Base-by-base conservation (phyloP, 495 filamentous ascomycete species). In the Annulohypoxylon stygium region DNA sequence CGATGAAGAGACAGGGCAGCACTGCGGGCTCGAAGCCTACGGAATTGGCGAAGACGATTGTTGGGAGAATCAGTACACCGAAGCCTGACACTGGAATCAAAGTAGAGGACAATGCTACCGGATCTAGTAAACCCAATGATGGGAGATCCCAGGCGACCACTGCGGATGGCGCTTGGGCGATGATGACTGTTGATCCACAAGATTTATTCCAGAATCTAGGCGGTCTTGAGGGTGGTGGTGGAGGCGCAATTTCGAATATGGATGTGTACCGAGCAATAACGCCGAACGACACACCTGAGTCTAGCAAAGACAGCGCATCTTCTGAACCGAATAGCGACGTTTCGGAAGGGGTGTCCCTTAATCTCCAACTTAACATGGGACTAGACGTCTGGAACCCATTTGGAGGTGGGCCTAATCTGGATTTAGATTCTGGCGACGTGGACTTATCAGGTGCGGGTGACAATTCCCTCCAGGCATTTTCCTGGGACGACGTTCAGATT, bases 251-350 rank as follows among this genome's bases (percentile, higher is more conserved):
- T 54, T 75, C 79, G 0, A 86, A 88, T 51, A 81, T 85, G 76
- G 80, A 71, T 53, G 75, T 83, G 8, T 87, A 86, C 65, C 80
- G 84, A 30, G 80, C 79, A 7, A 69, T 84, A 47, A 85, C 86
- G 50, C 86, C 86, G 0, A 87, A 88, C 36, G 86, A 88, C 67
- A 88, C 86, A 9, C 86, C 86, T 6, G 86, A 88, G 58, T 88
- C 86, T 8, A 84, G 82, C 76, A 87, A 87, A 71, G 84, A 88
- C 60, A 82, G 82, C 69, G 82, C 82, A 4, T 71, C 77, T 47
- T 87, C 86, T 26, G 86, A 88, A 61, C 83, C 84, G 23, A 88
- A 83, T 54, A 87, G 85, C 72, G 86, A 88, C 59, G 81, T 88
- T 26, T 82, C 83, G 11, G 86, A 88, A 54, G 79, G 78, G 2